A percentile compares a stretch with the other conserved stretches of the same genome.
Conservation (phyloP, 2,329 filamentous ascomycete genomes). For the Diaporthe vexans region DNA sequence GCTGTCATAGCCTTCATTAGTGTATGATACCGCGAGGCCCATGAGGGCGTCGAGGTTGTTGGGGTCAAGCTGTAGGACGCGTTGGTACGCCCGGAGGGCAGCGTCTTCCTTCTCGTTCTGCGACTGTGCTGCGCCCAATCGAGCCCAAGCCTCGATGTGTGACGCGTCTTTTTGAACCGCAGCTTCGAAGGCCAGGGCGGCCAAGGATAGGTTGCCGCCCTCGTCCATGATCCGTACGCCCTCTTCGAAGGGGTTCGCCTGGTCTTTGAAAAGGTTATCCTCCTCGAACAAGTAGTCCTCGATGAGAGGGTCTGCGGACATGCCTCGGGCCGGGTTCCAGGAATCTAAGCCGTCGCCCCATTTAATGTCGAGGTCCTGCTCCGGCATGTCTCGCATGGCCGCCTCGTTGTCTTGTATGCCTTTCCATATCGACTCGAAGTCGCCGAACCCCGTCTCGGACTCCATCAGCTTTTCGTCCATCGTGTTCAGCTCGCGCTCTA, state of each 20-base stretch:
- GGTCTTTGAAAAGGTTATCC: slow-evolving; percentile 88
- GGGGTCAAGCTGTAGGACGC: slow-evolving; percentile 89
- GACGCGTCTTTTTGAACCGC: slow-evolving; percentile 90
- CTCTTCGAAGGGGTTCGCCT: slow-evolving; percentile 90
- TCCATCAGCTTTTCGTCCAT: slow-evolving; percentile 77
- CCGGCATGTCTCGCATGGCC: slow-evolving; percentile 78
- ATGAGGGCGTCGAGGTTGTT: slow-evolving; percentile 91
- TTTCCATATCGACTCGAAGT: slow-evolving; percentile 92
- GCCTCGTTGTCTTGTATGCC: slow-evolving; percentile 84
- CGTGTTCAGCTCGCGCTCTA: slow-evolving; percentile 89
- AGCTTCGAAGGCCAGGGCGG: slow-evolving; percentile 94
- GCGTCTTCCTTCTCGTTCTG: slow-evolving; percentile 99
- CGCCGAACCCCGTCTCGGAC: slow-evolving; percentile 82
- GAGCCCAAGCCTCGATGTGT: slow-evolving; percentile 94
- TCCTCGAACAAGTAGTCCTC: slow-evolving; percentile 96
- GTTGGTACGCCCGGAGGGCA: slow-evolving; percentile 92
- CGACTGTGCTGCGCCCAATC: slow-evolving; percentile 91
- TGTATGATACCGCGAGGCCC: slow-evolving; percentile 96
- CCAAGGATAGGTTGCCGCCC: slow-evolving; percentile 93
- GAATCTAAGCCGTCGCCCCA: slow-evolving; percentile 72
- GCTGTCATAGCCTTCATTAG: slow-evolving; percentile 98
- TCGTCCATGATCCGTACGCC: slow-evolving; percentile 93
- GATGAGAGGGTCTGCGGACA: slow-evolving; percentile 80
- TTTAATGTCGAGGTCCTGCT: slow-evolving; percentile 66
- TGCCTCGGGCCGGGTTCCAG: slow-evolving; percentile 75